Evolutionary conservation across 768 basidiomycete genomes (phyloP).

Genomic region (Tylopilus felleus): DNA sequence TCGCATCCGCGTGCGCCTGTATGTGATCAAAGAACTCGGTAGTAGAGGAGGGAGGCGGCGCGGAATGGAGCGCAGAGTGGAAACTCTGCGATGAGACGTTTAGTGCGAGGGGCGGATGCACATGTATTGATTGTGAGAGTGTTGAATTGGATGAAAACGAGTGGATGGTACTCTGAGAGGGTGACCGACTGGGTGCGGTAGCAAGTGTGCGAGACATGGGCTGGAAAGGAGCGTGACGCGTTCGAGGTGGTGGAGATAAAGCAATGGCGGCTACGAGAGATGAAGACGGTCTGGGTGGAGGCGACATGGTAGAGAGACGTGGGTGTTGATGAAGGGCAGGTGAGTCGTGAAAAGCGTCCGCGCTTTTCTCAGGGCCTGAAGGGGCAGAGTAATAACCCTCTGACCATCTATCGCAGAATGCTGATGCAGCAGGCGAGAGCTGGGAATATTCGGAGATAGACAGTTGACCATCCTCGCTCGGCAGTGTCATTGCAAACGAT

Average conservation of each 20-base stretch:
- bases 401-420: slow-evolving; percentile 60
- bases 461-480: slow-evolving; percentile 39
- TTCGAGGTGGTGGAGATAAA: slow-evolving; percentile 51
- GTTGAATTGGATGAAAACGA: slow-evolving; percentile 31
- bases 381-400: slow-evolving; percentile 32
- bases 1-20: slow-evolving; percentile 63
- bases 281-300: slow-evolving; percentile 61
- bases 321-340: slow-evolving; percentile 17
- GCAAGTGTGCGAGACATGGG: slow-evolving; percentile 14
- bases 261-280: slow-evolving; percentile 53
- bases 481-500: slow-evolving; percentile 51
- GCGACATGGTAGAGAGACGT: slow-evolving; percentile 41
- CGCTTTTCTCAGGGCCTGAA: slow-evolving; percentile 16
- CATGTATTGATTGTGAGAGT: slow-evolving; percentile 16
- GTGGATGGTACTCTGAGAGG: slow-evolving; percentile 31
- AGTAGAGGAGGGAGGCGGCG: slow-evolving; percentile 62
- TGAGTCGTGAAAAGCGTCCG: slow-evolving; percentile 20
- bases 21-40: slow-evolving; percentile 75
- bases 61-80: slow-evolving; percentile 50
- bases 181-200: slow-evolving; percentile 19
- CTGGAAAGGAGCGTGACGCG: slow-evolving; percentile 18
- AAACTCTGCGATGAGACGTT: slow-evolving; percentile 45
- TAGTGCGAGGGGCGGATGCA: slow-evolving; percentile 34
- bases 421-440: slow-evolving; percentile 73
- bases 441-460: slow-evolving; percentile 69